Evolutionary conservation across 768 basidiomycete genomes (phyloP).

Genomic region (Mycena haematopus): DNA sequence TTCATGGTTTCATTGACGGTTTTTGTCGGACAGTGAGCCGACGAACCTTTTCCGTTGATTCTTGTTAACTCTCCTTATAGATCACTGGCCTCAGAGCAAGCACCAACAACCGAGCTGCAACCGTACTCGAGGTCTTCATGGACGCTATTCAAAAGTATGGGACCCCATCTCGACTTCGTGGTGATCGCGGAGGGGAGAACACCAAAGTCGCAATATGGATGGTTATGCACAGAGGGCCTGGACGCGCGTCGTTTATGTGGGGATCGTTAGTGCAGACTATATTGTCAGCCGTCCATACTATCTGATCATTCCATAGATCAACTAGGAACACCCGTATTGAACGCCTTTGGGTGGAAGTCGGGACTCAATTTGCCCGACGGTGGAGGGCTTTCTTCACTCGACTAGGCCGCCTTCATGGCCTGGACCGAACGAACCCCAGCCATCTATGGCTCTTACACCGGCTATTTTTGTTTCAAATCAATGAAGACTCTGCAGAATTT

Average conservation of each 20-base stretch:
- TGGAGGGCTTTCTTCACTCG: slow-evolving; percentile 9
- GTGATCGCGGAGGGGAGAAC: slow-evolving; percentile 37
- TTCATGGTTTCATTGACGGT: neutral
- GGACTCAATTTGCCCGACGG: neutral
- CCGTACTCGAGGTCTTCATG: slow-evolving; percentile 23
- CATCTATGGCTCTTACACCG: slow-evolving; percentile 2
- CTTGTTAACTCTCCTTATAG: too few relatives aligned
- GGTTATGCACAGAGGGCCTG: slow-evolving; percentile 34
- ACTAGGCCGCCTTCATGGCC: neutral
- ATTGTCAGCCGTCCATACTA: too few relatives aligned
- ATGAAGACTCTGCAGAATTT: slow-evolving; percentile 37
- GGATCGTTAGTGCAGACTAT: slow-evolving; percentile 5
- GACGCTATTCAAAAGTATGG: slow-evolving; percentile 28
- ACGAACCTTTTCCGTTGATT: too few relatives aligned
- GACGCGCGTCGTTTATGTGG: too few relatives aligned
- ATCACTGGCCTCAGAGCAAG: too few relatives aligned
- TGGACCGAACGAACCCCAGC: slow-evolving; percentile 1
- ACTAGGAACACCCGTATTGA: neutral
- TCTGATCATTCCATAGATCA: too few relatives aligned
- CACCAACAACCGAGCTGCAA: too few relatives aligned
- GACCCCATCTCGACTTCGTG: neutral
- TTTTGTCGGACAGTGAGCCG: neutral
- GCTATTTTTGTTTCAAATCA: slow-evolving; percentile 39
- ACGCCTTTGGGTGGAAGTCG: neutral
- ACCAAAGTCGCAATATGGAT: slow-evolving; percentile 35